These are phyloP conservation scores for Liriodendron chinense DNA, from an alignment of 164 flowering plant species.

Conservation along the genomic window DNA sequence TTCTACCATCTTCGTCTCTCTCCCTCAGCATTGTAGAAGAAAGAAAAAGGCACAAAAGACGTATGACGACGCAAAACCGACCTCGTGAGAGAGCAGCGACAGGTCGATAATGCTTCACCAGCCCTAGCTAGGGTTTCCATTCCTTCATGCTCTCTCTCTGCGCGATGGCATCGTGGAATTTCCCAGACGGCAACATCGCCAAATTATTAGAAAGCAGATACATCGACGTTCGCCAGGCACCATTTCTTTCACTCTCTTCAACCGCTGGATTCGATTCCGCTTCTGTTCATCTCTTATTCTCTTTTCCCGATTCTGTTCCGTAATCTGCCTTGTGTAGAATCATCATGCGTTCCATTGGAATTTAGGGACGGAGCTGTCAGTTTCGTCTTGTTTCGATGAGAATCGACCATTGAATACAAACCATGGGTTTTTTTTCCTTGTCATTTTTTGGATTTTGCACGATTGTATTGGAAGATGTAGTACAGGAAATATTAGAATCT, in stretches of 20 bases:
- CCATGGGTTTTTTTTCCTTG: no score
- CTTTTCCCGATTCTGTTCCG: neutral
- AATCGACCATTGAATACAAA: no score
- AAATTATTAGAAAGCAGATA: conserved; percentile 25
- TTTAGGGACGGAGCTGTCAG: neutral
- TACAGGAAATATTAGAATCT: neutral
- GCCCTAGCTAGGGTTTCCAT: neutral
- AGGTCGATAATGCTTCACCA: neutral
- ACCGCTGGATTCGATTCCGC: neutral
- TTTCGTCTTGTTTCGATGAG: neutral
- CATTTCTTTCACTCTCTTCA: neutral
- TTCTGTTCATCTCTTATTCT: no score
- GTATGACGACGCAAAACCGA: neutral
- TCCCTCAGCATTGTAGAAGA: no score
- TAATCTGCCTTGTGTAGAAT: neutral
- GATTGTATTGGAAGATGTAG: neutral
- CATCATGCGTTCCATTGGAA: neutral
- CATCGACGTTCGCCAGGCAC: conserved; percentile 25
- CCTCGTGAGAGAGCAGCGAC: neutral
- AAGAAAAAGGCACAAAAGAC: neutral
- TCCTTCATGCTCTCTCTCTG: neutral
- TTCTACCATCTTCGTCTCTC: no score
- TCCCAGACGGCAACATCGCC: conserved; percentile 41
- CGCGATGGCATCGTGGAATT: conserved; percentile 12
- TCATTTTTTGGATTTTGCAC: no score